Evolutionary conservation across 169 alveolate species (phyloP), one percentile per base, ranked within the genome.

Genomic region (Theileria annulata): DNA sequence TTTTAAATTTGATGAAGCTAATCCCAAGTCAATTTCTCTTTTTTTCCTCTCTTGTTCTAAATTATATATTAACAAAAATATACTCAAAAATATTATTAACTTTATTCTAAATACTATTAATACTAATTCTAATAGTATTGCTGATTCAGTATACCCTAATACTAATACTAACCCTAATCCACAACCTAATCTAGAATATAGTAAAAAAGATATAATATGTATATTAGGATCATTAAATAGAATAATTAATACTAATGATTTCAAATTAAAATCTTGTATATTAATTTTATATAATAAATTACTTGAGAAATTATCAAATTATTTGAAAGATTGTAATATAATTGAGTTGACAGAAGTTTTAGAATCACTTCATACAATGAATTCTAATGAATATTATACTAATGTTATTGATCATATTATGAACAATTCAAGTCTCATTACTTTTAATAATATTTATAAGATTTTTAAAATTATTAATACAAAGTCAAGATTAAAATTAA

Each of bases 11-110:
- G 49, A 64, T 2, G 15, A 19, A 1, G 75, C 89, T 6, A 27
- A 19, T 30, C 80, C 89, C 3, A 82, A 82, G 42, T 74, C 89
- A 0, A 37, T 82, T 27, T 71, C 89, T 1, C 60, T 82, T 15
- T 51, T 73, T 21, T 54, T 82, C n/a, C 62, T 75, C 31, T 71
- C 89, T 27, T 33, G 62, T 31, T 21, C 89, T 3, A 37, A 73
- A 37, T 59, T 54, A 37, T 62, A n/a, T 56, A 30, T 35, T n/a
- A 6, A 3, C 31, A 4, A 2, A 5, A 4, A 58, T 1, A 8
- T 8, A 5, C 8, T 9, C 17, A 13, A 47, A 35, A 35, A 23
- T 23, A 9, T 67, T 80, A 13, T 42, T 66, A n/a, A 85, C 67
- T n/a, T n/a, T n/a, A 31, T 37, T 59, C 0, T 56, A 73, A 10